These are phyloP conservation scores for Akanthomyces uredinophilus DNA, from an alignment of 2,329 filamentous ascomycete species.

Conservation along the genomic window DNA sequence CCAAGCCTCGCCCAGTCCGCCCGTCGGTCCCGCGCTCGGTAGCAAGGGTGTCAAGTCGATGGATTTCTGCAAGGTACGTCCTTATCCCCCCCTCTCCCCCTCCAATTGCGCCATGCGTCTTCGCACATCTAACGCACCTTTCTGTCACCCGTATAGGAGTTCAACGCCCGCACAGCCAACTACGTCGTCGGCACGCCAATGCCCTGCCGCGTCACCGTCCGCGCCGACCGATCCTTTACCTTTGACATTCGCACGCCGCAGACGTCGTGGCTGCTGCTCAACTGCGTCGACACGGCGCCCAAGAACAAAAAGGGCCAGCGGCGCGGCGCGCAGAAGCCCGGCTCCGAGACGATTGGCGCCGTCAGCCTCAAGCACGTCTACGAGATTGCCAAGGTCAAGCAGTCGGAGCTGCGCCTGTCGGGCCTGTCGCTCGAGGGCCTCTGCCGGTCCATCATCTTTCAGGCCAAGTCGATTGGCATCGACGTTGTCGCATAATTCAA, in stretches of 20 bases:
- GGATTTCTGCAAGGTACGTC: constrained; percentile 92
- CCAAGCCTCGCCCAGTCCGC: constrained; percentile 89
- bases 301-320: constrained; percentile 69
- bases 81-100: not conserved
- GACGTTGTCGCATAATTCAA: constrained; percentile 56
- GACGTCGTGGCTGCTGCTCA: constrained; percentile 84
- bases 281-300: constrained; percentile 67
- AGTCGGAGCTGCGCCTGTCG: constrained; percentile 67
- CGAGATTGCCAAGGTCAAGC: constrained; percentile 97
- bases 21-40: constrained; percentile 91
- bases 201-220: constrained; percentile 85
- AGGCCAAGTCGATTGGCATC: constrained; percentile 72
- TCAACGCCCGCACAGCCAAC: constrained; percentile 89
- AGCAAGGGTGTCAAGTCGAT: constrained; percentile 98
- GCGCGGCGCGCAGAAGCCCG: constrained; percentile 71
- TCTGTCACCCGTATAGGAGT: constrained; percentile 84
- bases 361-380: constrained; percentile 93
- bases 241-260: constrained; percentile 93
- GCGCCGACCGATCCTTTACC: constrained; percentile 85
- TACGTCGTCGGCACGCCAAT: constrained; percentile 79
- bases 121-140: no score
- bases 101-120: not conserved
- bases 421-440: constrained; percentile 65
- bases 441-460: constrained; percentile 68
- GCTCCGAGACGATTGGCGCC: constrained; percentile 72